phyloP scores from a whole-genome alignment of 2,329 filamentous ascomycete genomes.

The Paecilomyces variotii region DNA sequence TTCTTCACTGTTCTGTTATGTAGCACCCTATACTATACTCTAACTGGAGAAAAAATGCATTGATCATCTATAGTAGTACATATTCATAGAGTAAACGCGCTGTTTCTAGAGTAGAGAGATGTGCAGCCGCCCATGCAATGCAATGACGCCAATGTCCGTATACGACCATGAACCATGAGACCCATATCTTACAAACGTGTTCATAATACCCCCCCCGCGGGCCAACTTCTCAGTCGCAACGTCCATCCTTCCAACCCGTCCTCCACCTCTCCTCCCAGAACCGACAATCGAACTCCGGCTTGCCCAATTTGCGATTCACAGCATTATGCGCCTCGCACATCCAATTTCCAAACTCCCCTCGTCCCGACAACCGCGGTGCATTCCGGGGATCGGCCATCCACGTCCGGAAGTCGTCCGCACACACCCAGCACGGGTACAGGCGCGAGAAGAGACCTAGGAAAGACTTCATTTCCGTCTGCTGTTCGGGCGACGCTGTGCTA shows the following conservation, averaged over 20 bases:
- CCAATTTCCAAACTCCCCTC: constrained; percentile 42
- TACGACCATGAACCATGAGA: neutral
- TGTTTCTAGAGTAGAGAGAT: neutral
- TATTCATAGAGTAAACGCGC: neutral
- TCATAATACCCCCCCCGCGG: neutral
- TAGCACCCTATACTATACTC: neutral
- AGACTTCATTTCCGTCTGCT: constrained; percentile 67
- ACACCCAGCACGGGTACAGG: constrained; percentile 92
- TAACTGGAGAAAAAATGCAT: neutral
- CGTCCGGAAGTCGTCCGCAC: constrained; percentile 79
- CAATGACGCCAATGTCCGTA: neutral
- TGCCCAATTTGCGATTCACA: constrained; percentile 67
- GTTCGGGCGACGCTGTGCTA: constrained; percentile 52
- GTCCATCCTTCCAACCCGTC: constrained; percentile 69
- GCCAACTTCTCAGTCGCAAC: constrained; percentile 47
- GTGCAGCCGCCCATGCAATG: neutral
- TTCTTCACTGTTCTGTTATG: neutral
- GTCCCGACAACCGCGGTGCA: constrained; percentile 51
- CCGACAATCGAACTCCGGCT: constrained; percentile 80
- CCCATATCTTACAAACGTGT: neutral
- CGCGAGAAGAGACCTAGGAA: constrained; percentile 78
- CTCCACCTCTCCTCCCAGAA: constrained; percentile 92
- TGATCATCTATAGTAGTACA: neutral
- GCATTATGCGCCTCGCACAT: constrained; percentile 46
- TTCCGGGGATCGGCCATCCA: constrained; percentile 65